A percentile compares a stretch with the other conserved stretches of the same genome.
Conservation (phyloP, 2,329 filamentous ascomycete species). For the Fusarium albosuccineum region DNA sequence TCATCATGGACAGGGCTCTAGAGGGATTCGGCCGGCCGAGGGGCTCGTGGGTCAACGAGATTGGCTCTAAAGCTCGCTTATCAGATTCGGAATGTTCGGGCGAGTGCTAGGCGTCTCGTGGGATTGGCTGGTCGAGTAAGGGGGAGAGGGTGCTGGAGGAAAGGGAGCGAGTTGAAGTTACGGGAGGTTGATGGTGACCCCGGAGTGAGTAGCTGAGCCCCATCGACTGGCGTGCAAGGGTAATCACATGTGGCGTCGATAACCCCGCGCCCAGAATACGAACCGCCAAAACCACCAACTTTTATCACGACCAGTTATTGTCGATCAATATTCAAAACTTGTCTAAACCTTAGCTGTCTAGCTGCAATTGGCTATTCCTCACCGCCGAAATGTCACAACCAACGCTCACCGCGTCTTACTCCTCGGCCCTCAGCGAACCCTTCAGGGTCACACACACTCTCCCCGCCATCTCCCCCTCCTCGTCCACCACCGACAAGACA, state of each 20-base stretch:
- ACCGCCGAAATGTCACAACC: constrained; percentile 31
- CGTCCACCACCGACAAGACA: constrained; percentile 64
- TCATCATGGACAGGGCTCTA: constrained; percentile 45
- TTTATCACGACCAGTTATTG: constrained; percentile 3
- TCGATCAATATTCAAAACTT: background rate
- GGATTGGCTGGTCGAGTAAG: background rate
- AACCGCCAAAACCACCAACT: constrained; percentile 15
- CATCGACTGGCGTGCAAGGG: constrained; percentile 14
- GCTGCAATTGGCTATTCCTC: constrained; percentile 8
- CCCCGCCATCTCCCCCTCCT: constrained; percentile 50
- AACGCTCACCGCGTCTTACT: constrained; percentile 62
- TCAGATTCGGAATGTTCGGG: background rate
- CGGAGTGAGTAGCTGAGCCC: constrained; percentile 17
- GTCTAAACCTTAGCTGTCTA: background rate
- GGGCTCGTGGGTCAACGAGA: constrained; percentile 1
- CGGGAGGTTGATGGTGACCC: constrained; percentile 7
- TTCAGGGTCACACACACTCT: constrained; percentile 60
- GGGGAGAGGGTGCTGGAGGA: background rate
- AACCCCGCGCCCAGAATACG: constrained; percentile 40
- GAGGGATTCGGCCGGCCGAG: constrained; percentile 12
- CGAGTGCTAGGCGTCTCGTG: background rate
- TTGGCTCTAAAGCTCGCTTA: constrained; percentile 13
- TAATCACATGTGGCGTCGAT: constrained; percentile 30
- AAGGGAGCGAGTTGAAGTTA: constrained; percentile 1
- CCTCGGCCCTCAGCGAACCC: constrained; percentile 61